Conservation (phyloP, 805 yeast genomes). For the Saturnispora serradocipensis region DNA sequence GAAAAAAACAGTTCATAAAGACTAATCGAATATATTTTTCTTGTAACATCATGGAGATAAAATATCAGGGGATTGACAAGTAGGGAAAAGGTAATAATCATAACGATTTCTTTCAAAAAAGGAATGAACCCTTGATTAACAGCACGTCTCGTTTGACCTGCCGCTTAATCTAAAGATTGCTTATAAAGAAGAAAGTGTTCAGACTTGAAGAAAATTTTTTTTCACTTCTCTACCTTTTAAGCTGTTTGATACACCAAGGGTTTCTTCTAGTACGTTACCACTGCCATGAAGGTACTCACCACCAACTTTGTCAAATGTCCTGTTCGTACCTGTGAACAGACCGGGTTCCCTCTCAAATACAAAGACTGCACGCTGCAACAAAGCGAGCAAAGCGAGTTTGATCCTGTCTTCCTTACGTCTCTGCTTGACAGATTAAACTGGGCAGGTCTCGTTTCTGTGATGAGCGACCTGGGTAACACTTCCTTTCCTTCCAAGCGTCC, state of each 20-base stretch:
- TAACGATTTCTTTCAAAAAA: neutral
- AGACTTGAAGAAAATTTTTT: neutral
- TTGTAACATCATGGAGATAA: constrained; percentile 5
- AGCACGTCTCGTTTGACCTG: neutral
- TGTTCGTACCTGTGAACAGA: constrained; percentile 61
- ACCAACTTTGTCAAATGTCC: constrained; percentile 95
- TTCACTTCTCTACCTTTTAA: neutral
- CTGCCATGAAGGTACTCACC: constrained; percentile 83
- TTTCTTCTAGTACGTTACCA: neutral
- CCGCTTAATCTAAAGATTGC: neutral
- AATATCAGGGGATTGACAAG: constrained; percentile 9
- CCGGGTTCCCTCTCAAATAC: constrained; percentile 74
- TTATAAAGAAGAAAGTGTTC: neutral
- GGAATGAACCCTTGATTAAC: neutral
- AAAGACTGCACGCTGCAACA: constrained; percentile 53
- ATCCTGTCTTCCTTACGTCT: constrained; percentile 67
- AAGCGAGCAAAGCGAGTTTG: constrained; percentile 72
- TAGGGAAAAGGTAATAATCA: constrained; percentile 6
- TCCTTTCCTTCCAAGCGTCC: constrained; percentile 57
- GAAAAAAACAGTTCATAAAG: constrained; percentile 4
- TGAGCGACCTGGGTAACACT: constrained; percentile 62
- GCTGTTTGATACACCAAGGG: neutral
- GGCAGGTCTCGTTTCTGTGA: constrained; percentile 73
- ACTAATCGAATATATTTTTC: constrained; percentile 10
- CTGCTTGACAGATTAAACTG: constrained; percentile 81